Conservation (phyloP, 2,329 filamentous ascomycete genomes). For the Colletotrichum shisoi region DNA sequence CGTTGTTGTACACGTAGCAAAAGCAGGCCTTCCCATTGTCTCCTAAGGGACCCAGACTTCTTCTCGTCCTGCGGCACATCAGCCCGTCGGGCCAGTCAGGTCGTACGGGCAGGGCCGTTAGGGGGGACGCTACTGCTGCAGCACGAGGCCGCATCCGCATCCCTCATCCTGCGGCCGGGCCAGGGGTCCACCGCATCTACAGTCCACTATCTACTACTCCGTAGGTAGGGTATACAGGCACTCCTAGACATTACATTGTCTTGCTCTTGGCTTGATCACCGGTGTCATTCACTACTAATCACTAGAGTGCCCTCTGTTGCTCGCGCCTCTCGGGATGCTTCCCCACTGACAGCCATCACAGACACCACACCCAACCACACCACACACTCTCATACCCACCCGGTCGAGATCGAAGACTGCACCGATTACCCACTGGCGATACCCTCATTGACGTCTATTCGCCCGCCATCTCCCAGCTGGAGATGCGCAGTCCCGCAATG, state of each 20-base stretch:
- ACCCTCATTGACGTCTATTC: constrained; percentile 38
- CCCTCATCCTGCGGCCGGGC: constrained; percentile 32
- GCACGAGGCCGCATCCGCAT: constrained; percentile 36
- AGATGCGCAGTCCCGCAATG: constrained; percentile 22
- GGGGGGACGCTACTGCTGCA: constrained; percentile 36
- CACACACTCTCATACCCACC: constrained; percentile 12
- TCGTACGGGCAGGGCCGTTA: constrained; percentile 29
- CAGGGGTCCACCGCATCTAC: constrained; percentile 26
- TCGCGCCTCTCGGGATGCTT: constrained; percentile 17
- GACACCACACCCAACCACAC: background rate
- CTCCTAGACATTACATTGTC: background rate
- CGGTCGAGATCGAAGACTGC: constrained; percentile 14
- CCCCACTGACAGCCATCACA: constrained; percentile 8
- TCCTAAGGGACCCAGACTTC: background rate
- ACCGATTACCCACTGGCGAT: constrained; percentile 33
- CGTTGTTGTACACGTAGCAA: constrained; percentile 31
- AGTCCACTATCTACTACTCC: constrained; percentile 5
- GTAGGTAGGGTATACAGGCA: background rate
- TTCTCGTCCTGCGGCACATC: constrained; percentile 16
- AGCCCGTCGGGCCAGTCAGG: constrained; percentile 26
- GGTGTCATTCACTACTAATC: too few species aligned
- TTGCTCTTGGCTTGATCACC: too few species aligned
- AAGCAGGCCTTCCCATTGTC: constrained; percentile 6
- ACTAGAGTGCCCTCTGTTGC: too few species aligned
- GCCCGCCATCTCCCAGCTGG: constrained; percentile 14